Percentiles rank a stretch among this genome's conserved stretches.
Conservation (phyloP, 371 early-diverging fungal genomes). For the Rhizopus arrhizus region DNA sequence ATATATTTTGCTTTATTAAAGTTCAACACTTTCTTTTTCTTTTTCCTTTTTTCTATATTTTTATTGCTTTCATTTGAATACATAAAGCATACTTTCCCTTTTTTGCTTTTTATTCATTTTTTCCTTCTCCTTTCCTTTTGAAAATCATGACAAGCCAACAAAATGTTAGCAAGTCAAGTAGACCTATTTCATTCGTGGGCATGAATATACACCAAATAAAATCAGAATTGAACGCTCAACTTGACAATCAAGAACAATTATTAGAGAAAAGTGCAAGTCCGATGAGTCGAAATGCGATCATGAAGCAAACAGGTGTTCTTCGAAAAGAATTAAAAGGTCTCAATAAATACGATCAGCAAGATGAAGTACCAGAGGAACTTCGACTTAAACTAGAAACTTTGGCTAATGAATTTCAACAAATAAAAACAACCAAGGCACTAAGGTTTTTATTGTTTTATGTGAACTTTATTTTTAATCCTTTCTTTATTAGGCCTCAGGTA, state of each 20-base stretch:
- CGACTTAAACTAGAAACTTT: slow-evolving; percentile 22
- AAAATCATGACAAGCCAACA: slow-evolving; percentile 8
- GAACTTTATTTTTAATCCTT: slow-evolving; percentile 2
- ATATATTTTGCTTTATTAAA: slow-evolving; percentile 18
- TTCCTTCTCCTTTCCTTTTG: background rate
- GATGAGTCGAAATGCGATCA: slow-evolving; percentile 26
- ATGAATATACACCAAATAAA: slow-evolving; percentile 29
- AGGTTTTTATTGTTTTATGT: background rate
- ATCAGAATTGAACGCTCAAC: slow-evolving; percentile 17
- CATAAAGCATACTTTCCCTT: background rate
- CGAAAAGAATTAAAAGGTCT: slow-evolving; percentile 15
- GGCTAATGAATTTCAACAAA: slow-evolving; percentile 27
- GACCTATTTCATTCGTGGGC: slow-evolving; percentile 26
- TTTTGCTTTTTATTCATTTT: slow-evolving; percentile 6
- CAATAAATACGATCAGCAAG: slow-evolving; percentile 15
- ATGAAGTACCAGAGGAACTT: slow-evolving; percentile 16
- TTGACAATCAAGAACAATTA: slow-evolving; percentile 20
- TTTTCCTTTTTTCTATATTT: background rate
- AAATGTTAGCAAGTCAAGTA: slow-evolving; percentile 11
- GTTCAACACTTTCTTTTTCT: background rate
- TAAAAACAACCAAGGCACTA: slow-evolving; percentile 21
- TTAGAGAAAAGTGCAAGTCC: slow-evolving; percentile 16
- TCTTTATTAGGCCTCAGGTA: background rate
- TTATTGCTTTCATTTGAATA: no score
- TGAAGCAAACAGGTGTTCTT: slow-evolving; percentile 20